Percentiles rank a stretch among this genome's conserved stretches.
phyloP scores from a whole-genome alignment of 179 eudicot genomes.

The Silene noctiflora region DNA sequence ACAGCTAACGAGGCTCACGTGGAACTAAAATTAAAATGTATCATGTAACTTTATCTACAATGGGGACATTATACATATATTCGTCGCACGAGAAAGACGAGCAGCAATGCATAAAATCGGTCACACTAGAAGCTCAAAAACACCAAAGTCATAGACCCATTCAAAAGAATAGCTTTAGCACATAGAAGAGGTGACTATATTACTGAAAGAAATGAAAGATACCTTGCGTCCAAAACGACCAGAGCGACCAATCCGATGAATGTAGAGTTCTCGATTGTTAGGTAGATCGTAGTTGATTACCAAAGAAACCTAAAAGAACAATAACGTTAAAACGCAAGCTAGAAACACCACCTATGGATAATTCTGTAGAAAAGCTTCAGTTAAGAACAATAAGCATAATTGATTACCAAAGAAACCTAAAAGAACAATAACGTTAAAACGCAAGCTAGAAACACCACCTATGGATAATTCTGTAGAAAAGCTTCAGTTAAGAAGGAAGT shows the following conservation, averaged over 20 bases:
- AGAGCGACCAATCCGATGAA: slow-evolving; percentile 96
- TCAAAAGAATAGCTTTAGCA: neutral
- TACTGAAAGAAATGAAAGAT: slow-evolving; percentile 15
- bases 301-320: slow-evolving; percentile 33
- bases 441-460: neutral
- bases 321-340: neutral
- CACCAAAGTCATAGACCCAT: neutral
- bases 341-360: too few species aligned
- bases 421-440: neutral
- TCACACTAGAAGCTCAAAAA: neutral
- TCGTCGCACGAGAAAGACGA: neutral
- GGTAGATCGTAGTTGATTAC: slow-evolving; percentile 96
- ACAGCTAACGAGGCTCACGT: too few species aligned
- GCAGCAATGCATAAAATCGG: neutral
- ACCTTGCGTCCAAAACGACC: slow-evolving; percentile 99
- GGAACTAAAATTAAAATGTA: too few species aligned
- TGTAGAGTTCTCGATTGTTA: slow-evolving; percentile 91
- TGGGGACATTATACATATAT: neutral
- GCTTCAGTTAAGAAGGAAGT: too few species aligned
- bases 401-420: slow-evolving; percentile 61
- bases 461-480: too few species aligned
- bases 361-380: too few species aligned
- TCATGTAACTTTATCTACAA: too few species aligned
- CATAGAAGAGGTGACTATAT: neutral
- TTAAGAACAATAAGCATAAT: slow-evolving; percentile 32